These are phyloP conservation scores for Sporothrix euskadiensis DNA, from an alignment of 2,329 filamentous ascomycete genomes.

Conservation along the genomic window DNA sequence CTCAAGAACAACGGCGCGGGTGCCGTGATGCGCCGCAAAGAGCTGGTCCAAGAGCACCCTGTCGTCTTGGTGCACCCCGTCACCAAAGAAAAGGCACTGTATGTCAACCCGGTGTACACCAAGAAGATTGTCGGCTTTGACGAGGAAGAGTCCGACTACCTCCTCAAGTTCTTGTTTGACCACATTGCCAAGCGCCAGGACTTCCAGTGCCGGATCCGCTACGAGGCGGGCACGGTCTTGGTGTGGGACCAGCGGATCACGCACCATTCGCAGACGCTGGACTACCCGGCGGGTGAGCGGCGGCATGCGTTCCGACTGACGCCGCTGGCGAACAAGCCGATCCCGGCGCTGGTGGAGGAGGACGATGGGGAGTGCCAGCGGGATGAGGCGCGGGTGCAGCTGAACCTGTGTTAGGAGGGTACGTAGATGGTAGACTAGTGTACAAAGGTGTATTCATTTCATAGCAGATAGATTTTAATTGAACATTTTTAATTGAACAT, in stretches of 20 bases:
- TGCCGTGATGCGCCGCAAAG: conserved; percentile 25
- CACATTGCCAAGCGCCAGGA: conserved; percentile 26
- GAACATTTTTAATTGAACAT: background rate
- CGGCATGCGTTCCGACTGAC: conserved; percentile 23
- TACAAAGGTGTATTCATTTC: background rate
- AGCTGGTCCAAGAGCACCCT: conserved; percentile 72
- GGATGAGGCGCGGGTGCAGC: conserved; percentile 13
- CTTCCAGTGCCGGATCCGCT: conserved; percentile 23
- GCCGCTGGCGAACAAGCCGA: conserved; percentile 23
- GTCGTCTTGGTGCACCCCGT: conserved; percentile 78
- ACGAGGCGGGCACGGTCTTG: conserved; percentile 21
- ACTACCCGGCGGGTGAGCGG: conserved; percentile 23
- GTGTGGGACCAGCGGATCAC: conserved; percentile 24
- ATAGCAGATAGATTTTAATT: background rate
- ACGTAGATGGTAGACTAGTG: background rate
- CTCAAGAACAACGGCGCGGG: conserved; percentile 16
- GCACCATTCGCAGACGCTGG: conserved; percentile 24
- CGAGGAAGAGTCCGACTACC: conserved; percentile 73
- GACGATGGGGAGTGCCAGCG: conserved; percentile 5
- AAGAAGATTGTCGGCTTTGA: conserved; percentile 74
- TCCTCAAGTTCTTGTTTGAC: conserved; percentile 12
- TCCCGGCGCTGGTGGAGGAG: conserved; percentile 19
- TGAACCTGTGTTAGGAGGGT: background rate
- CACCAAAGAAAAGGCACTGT: conserved; percentile 81
- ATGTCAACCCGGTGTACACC: conserved; percentile 62